phyloP scores from a whole-genome alignment of 2,329 filamentous ascomycete species.

The Fusarium proliferatum region DNA sequence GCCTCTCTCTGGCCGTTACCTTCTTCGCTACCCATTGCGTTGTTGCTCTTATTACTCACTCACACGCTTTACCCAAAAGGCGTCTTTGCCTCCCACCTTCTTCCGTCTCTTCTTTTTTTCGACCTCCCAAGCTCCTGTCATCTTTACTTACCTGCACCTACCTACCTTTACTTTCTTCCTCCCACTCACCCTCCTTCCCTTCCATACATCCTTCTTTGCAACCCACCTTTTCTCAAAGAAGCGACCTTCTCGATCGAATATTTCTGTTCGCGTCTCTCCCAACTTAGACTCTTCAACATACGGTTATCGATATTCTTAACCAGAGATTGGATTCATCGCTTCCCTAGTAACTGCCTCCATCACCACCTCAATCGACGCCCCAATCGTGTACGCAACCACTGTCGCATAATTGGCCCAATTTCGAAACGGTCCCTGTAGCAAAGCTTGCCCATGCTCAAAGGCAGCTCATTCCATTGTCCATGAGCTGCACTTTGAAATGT shows the following conservation, averaged over 20 bases:
- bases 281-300: conserved; percentile 18
- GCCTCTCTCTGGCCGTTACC: conserved; percentile 31
- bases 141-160: conserved; percentile 30
- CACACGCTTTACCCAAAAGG: conserved; percentile 43
- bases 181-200: conserved; percentile 24
- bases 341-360: conserved; percentile 3
- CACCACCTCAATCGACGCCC: conserved; percentile 28
- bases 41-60: conserved; percentile 41
- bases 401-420: conserved; percentile 37
- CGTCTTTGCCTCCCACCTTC: conserved; percentile 46
- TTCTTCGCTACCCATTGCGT: conserved; percentile 26
- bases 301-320: background rate
- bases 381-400: conserved; percentile 38
- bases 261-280: conserved; percentile 17
- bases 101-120: conserved; percentile 36
- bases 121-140: conserved; percentile 36
- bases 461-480: conserved; percentile 33
- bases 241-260: conserved; percentile 15
- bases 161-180: conserved; percentile 24
- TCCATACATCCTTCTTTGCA: conserved; percentile 30
- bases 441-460: conserved; percentile 40
- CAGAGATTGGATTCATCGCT: conserved; percentile 13
- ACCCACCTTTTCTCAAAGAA: conserved; percentile 27
- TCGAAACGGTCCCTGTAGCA: conserved; percentile 46
- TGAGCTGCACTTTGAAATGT: conserved; percentile 44